phyloP scores from a whole-genome alignment of 2,329 filamentous ascomycete species.

The Amphichorda felina region DNA sequence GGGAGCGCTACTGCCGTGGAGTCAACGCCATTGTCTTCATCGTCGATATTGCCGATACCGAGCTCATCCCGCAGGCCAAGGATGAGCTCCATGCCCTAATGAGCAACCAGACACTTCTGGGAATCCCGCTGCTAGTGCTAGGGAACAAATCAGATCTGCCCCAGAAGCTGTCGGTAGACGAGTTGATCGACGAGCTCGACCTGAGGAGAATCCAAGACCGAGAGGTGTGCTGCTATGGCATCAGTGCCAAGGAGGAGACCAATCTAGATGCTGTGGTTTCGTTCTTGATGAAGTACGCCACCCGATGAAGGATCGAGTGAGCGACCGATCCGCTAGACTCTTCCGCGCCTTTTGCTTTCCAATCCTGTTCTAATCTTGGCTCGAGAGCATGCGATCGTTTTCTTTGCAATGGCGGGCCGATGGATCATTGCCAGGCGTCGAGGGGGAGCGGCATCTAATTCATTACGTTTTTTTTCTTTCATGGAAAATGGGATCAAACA shows the following conservation, averaged over 20 bases:
- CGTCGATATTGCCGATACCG: constrained; percentile 84
- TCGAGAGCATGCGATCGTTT: not conserved
- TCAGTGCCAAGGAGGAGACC: constrained; percentile 97
- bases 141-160: constrained; percentile 95
- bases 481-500: not conserved
- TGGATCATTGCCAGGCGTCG: constrained; percentile 2
- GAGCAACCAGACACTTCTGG: constrained; percentile 70
- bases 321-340: not conserved
- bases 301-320: constrained; percentile 37
- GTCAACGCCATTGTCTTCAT: constrained; percentile 98
- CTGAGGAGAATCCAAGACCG: constrained; percentile 81
- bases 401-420: not conserved
- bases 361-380: not conserved
- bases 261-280: constrained; percentile 95
- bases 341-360: not conserved
- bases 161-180: constrained; percentile 85
- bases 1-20: constrained; percentile 95
- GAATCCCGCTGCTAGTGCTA: constrained; percentile 85
- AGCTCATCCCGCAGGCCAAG: constrained; percentile 69
- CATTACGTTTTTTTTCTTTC: not conserved
- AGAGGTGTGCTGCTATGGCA: constrained; percentile 96
- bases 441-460: not conserved
- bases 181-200: constrained; percentile 86
- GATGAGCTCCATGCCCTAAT: constrained; percentile 89
- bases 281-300: constrained; percentile 88